Conservation (phyloP, 169 alveolate genomes). For the Blepharisma undulans region DNA sequence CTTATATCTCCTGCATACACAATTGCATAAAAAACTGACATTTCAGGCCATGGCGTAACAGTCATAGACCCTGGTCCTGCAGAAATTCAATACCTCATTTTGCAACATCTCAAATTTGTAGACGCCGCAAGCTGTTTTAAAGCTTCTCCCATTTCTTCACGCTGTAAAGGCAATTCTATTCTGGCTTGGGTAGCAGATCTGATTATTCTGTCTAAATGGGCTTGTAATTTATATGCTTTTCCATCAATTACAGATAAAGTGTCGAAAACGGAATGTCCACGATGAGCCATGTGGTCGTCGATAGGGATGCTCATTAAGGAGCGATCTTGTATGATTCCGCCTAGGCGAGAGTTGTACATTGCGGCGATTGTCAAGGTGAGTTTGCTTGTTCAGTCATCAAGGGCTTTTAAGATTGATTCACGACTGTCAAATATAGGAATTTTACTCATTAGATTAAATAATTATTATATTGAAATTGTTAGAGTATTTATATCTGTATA, state of each 20-base stretch:
- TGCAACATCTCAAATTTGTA: neutral
- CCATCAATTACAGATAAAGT: constrained; percentile 5
- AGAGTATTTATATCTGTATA: neutral
- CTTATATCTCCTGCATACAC: neutral
- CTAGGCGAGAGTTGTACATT: constrained; percentile 23
- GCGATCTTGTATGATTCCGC: constrained; percentile 31
- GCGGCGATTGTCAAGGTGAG: neutral
- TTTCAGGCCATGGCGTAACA: neutral
- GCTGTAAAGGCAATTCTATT: constrained; percentile 6
- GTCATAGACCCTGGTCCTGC: constrained; percentile 42
- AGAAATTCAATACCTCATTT: constrained; percentile 32
- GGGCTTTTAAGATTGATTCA: neutral
- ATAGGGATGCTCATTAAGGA: constrained; percentile 41
- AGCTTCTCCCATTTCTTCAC: neutral
- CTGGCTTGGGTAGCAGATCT: constrained; percentile 18
- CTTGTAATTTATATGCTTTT: neutral
- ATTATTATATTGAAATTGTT: no score
- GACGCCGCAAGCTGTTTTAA: constrained; percentile 28
- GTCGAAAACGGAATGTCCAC: constrained; percentile 47
- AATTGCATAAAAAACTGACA: constrained; percentile 1
- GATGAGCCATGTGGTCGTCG: constrained; percentile 53
- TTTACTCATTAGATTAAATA: neutral
- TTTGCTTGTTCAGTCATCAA: neutral
- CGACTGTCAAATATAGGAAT: neutral
- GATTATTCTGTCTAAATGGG: constrained; percentile 23